Percentiles rank a stretch among this genome's conserved stretches.
Evolutionary conservation across 768 basidiomycete genomes (phyloP).

Genomic region (Amanita brunnescens): DNA sequence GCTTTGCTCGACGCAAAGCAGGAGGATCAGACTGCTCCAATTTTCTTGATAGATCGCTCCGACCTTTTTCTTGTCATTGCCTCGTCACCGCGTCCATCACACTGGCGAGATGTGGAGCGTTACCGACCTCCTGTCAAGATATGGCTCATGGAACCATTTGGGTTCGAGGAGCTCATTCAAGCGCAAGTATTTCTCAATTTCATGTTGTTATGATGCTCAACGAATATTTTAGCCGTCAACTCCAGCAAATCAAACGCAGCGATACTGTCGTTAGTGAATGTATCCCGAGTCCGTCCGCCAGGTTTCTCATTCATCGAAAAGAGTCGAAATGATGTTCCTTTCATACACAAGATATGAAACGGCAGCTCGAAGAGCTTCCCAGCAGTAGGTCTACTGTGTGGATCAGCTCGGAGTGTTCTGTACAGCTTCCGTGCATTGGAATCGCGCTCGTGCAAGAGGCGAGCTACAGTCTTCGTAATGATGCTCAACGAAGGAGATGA

Average conservation of each 20-base stretch:
- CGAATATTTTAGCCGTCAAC: slow-evolving; percentile 7
- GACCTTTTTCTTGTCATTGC: slow-evolving; percentile 2
- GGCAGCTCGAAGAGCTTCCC: slow-evolving; percentile 7
- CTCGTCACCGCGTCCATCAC: slow-evolving; percentile 4
- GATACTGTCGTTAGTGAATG: slow-evolving; percentile 3
- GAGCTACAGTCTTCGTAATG: slow-evolving; percentile 5
- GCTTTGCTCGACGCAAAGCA: neutral
- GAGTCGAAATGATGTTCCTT: slow-evolving; percentile 6
- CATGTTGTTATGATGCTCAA: slow-evolving; percentile 3
- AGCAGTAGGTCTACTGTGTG: slow-evolving; percentile 3
- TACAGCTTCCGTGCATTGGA: slow-evolving; percentile 7
- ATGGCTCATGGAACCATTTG: slow-evolving; percentile 10
- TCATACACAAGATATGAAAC: too few relatives aligned
- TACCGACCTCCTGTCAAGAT: slow-evolving; percentile 4
- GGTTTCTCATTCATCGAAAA: slow-evolving; percentile 3
- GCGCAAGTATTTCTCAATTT: slow-evolving; percentile 3
- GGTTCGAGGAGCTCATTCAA: slow-evolving; percentile 9
- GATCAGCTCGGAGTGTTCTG: slow-evolving; percentile 7
- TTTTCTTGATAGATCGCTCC: slow-evolving; percentile 1
- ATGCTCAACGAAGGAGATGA: slow-evolving; percentile 2
- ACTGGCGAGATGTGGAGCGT: neutral
- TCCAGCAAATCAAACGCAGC: slow-evolving; percentile 6
- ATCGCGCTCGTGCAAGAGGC: slow-evolving; percentile 5
- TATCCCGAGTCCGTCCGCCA: slow-evolving; percentile 1
- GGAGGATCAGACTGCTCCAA: slow-evolving; percentile 1